Conservation (phyloP, 2,329 filamentous ascomycete genomes). For the Pseudohalonectria lignicola region DNA sequence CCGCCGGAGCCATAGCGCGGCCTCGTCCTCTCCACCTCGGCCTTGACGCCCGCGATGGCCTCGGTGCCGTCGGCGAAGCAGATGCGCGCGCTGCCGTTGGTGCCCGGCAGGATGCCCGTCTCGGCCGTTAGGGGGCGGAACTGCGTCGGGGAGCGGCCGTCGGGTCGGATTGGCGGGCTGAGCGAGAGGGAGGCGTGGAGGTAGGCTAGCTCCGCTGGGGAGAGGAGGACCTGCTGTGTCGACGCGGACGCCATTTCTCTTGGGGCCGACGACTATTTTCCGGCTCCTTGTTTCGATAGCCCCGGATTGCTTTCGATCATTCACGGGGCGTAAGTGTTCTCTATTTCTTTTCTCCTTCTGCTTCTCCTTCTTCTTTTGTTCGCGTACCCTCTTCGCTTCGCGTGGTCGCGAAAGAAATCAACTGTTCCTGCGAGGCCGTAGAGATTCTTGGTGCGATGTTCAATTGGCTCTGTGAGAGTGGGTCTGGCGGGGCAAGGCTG, state of each 20-base stretch:
- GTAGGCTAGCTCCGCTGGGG: conserved; percentile 92
- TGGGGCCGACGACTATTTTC: conserved; percentile 11
- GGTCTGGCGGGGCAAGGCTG: too few relatives aligned
- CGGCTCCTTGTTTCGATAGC: too few relatives aligned
- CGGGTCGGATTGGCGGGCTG: conserved; percentile 75
- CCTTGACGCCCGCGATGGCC: conserved; percentile 91
- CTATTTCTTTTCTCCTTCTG: background rate
- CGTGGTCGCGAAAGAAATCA: too few relatives aligned
- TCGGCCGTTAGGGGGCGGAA: conserved; percentile 89
- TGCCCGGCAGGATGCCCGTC: conserved; percentile 75
- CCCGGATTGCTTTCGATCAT: too few relatives aligned
- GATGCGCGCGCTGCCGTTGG: conserved; percentile 86
- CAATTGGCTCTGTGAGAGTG: too few relatives aligned
- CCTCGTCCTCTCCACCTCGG: conserved; percentile 72
- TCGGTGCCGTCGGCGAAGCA: conserved; percentile 94
- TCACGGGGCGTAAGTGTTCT: too few relatives aligned
- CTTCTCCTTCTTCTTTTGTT: background rate
- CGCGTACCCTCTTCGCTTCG: background rate
- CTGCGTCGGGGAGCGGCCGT: conserved; percentile 70
- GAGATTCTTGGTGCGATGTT: too few relatives aligned
- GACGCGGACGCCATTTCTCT: conserved; percentile 38
- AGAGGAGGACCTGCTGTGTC: conserved; percentile 63
- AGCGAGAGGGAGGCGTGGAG: conserved; percentile 79
- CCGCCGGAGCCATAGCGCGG: conserved; percentile 10
- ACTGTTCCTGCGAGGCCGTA: too few relatives aligned